phyloP scores from a whole-genome alignment of 352 stramenopile species.

The Pythium sp. region DNA sequence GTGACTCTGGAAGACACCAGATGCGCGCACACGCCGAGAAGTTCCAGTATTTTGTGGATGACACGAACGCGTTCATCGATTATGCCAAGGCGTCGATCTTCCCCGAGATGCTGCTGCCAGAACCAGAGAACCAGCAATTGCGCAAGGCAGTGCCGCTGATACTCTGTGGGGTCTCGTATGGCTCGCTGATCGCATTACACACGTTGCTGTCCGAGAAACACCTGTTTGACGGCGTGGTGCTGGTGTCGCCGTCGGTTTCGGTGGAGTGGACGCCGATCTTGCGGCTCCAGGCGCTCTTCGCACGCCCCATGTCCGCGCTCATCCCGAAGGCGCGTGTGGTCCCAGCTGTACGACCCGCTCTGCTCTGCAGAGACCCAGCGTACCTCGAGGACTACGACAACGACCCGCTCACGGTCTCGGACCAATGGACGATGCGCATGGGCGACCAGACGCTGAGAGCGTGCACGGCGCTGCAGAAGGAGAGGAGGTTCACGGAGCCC shows the following conservation, averaged over 20 bases:
- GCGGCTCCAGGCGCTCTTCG: constrained; percentile 5
- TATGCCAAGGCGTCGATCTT: constrained; percentile 12
- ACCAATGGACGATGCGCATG: constrained; percentile 40
- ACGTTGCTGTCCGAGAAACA: constrained; percentile 8
- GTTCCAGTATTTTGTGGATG: constrained; percentile 19
- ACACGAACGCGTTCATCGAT: constrained; percentile 19
- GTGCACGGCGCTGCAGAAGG: constrained; percentile 32
- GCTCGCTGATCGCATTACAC: constrained; percentile 6
- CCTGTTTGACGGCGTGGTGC: not conserved
- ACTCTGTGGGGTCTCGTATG: constrained; percentile 1
- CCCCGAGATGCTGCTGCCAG: not conserved
- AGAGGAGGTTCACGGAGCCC: constrained; percentile 24
- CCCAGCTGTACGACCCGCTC: constrained; percentile 25
- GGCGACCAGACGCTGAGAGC: constrained; percentile 27
- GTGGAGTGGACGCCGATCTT: constrained; percentile 5
- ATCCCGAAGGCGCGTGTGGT: constrained; percentile 26
- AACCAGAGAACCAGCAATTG: too few relatives aligned
- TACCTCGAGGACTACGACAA: constrained; percentile 23
- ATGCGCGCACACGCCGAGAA: constrained; percentile 12
- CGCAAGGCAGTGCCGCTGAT: constrained; percentile 3
- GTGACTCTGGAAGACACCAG: constrained; percentile 5
- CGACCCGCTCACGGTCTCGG: constrained; percentile 12
- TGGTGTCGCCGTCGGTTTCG: constrained; percentile 1
- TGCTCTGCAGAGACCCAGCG: constrained; percentile 21
- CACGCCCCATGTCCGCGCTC: constrained; percentile 15